A percentile compares a stretch with the other conserved stretches of the same genome.
Conservation (phyloP, 73 alveolate genomes). For the Tetrahymena elliotti region DNA sequence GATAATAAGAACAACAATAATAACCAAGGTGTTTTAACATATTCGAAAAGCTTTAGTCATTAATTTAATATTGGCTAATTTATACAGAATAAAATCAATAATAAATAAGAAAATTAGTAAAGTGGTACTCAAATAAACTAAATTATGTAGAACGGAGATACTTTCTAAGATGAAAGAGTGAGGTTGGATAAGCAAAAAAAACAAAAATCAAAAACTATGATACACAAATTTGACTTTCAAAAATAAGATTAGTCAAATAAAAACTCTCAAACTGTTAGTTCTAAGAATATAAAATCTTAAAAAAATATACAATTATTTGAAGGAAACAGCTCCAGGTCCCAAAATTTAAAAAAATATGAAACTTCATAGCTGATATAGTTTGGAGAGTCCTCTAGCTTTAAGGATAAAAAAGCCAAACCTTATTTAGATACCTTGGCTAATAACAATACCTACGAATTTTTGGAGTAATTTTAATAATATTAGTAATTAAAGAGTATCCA, state of each 20-base stretch:
- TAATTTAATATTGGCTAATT: not conserved
- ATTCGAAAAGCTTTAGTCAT: not conserved
- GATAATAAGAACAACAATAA: not conserved
- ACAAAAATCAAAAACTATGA: not conserved
- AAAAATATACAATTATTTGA: not conserved
- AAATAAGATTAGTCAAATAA: not conserved
- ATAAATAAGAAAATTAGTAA: not conserved
- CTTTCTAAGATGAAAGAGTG: not conserved
- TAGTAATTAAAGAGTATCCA: too few species aligned
- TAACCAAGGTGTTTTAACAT: too few species aligned
- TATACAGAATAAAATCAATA: too few species aligned
- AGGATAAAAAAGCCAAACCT: not conserved
- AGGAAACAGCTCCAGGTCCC: not conserved
- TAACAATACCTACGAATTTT: not conserved
- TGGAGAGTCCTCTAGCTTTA: not conserved
- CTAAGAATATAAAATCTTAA: not conserved
- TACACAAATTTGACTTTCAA: not conserved
- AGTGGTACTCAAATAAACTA: not conserved
- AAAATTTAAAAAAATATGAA: too few species aligned
- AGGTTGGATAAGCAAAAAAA: not conserved
- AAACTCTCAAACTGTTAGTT: not conserved
- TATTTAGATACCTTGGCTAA: not conserved
- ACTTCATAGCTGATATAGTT: not conserved
- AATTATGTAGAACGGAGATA: not conserved
- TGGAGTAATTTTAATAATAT: not conserved